A percentile compares a stretch with the other conserved stretches of the same genome.
Conservation (phyloP, 345 rosid species). For the Orychophragmus violaceus region DNA sequence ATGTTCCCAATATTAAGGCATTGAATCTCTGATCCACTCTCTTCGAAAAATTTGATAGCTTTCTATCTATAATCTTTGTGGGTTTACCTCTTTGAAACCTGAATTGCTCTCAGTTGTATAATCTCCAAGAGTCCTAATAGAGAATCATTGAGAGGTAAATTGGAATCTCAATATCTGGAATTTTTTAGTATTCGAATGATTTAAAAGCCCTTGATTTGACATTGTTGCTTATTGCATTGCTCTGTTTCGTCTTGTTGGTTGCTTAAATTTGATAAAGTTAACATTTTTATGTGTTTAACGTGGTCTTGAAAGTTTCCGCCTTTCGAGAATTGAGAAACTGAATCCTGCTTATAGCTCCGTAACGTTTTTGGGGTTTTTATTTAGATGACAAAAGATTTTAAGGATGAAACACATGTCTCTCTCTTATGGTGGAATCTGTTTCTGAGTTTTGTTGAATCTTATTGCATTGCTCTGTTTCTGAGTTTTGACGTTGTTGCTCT, state of each 20-base stretch:
- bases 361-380: background rate
- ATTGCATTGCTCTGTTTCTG: no score
- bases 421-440: background rate
- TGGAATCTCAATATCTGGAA: background rate
- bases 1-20: conserved; percentile 14
- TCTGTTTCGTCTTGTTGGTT: no score
- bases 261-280: no score
- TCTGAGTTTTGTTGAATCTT: conserved; percentile 1
- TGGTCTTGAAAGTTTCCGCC: background rate
- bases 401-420: no score
- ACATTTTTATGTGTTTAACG: no score
- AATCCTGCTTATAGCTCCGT: background rate
- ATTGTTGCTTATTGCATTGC: background rate
- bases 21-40: conserved; percentile 10
- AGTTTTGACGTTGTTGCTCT: no score
- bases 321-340: background rate
- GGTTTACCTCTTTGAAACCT: background rate
- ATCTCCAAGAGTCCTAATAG: background rate
- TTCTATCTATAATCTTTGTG: background rate
- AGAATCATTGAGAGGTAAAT: conserved; percentile 16
- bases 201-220: background rate
- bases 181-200: background rate
- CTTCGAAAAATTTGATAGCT: background rate
- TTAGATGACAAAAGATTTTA: no score
- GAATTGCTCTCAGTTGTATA: background rate